Base-by-base conservation (phyloP, 2,329 filamentous ascomycete genomes). In the Cladosporium sphaerospermum region DNA sequence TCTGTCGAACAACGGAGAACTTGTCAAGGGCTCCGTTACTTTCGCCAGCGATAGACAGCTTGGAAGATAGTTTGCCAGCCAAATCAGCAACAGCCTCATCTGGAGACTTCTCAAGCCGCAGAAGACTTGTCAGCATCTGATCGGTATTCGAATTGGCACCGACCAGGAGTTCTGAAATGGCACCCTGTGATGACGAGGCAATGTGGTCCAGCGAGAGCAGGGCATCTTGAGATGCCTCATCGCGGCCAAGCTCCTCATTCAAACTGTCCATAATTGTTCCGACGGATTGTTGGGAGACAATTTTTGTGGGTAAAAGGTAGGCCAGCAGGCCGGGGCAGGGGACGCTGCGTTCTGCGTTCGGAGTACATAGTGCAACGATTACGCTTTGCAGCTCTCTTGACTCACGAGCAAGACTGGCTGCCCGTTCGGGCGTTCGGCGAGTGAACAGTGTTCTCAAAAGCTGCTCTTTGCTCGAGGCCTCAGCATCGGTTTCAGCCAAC, bases 1-100 rank as follows among this genome's bases (percentile, higher is more conserved):
- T 78, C 53, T 76, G 72, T 37, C 77, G 71, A 6, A 84, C 71
- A 16, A 82, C 73, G 42, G 77, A 72, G 52, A 78, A 72, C n/a
- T 58, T 63, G n/a, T 60, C 59, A 7, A 57, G 52, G 1, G 54
- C 43, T 7, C 55, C 53, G 4, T 42, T 42, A 3, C 44, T 47
- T 18, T 47, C 37, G 28, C 51, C 44, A 6, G 32, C 19, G 19
- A 54, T 45, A 8, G 39, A 49, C 10, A 54, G 39, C 33, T 50
- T 54, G 10, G 45, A 39, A 6, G 40, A 45, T 23, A 54, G 52
- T 33, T 50, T 50, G 39, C 36, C 33, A 14, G 52, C 52, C 33
- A 54, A 31, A 8, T 46, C 47, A 1, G 54, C 55, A 7, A 57
- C 28, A 9, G 54, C 39, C 11, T 54, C 53, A 34, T 55, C 53